Evolutionary conservation across 345 rosid genomes (phyloP), one percentile per base, ranked within the genome.

Genomic region (Populus pruinosa): DNA sequence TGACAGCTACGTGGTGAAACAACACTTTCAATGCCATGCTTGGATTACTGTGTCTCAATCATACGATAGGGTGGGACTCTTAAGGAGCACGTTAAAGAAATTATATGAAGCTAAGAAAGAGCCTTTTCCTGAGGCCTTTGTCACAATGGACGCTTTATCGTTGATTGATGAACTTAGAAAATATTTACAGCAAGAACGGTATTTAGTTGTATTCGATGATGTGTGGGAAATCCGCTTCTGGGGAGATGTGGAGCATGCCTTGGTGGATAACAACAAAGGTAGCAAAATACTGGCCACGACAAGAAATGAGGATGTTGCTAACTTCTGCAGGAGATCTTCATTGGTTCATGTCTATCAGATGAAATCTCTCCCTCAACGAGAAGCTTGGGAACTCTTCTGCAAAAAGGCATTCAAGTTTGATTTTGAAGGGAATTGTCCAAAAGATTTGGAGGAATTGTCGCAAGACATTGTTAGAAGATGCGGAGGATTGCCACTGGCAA

Each of bases 271-370:
- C 10, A 0, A 59, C 12, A 38, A 29, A 4, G 83, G 87, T 43
- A 85, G 86, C 69, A 78, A 87, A 16, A 68, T 87, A 25, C 66
- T 82, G 61, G 73, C 83, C 61, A 87, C 87, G 27, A 87, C 89
- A 0, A 78, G 87, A 6, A 83, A 71, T 17, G 76, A 73, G 2
- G 83, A 77, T 21, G 27, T 81, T 9, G 86, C 85, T 10, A 9
- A 9, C 43, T 39, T 39, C 6, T 39, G 43, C 43, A 39, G 43
- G 43, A 39, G 43, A 33, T 33, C 36, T 33, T 33, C 36, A 33
- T 33, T 33, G 36, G 36, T 33, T 33, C 36, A 33, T 33, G 43
- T 39, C 11, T 9, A 39, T 39, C 43, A 39, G 0, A 39, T 39
- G 43, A 9, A 39, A 39, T 9, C 43, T 39, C 43, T 39, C 9